Conservation (phyloP, 768 basidiomycete species). For the Mycena latifolia region DNA sequence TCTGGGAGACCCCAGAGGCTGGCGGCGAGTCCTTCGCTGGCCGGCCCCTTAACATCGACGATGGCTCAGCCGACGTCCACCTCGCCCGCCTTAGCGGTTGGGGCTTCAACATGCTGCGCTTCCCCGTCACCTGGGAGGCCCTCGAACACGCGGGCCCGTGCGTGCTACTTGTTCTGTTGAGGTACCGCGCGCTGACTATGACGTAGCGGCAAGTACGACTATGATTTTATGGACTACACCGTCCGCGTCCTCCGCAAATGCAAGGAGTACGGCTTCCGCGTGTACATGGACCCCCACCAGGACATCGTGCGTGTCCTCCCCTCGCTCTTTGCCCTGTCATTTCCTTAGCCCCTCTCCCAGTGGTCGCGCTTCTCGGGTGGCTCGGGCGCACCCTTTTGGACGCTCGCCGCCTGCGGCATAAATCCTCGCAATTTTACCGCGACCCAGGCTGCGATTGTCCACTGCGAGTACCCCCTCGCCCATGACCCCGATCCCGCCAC, state of each 20-base stretch:
- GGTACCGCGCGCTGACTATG: conserved; percentile 18
- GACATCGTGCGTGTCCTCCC: conserved; percentile 76
- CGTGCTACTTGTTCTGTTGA: conserved; percentile 53
- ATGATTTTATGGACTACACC: conserved; percentile 93
- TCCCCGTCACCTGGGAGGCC: conserved; percentile 94
- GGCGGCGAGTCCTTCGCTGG: conserved; percentile 81
- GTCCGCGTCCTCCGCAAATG: conserved; percentile 90
- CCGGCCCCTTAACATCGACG: conserved; percentile 85
- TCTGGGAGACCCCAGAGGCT: conserved; percentile 85
- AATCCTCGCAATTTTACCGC: conserved; percentile 87
- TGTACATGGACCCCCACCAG: conserved; percentile 97
- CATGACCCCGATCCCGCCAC: conserved; percentile 74
- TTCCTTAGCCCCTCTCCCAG: conserved; percentile 51
- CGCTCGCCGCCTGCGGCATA: conserved; percentile 89
- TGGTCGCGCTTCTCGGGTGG: conserved; percentile 98
- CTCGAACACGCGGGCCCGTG: conserved; percentile 96
- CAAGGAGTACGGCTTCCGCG: conserved; percentile 91
- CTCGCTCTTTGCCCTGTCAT: not conserved
- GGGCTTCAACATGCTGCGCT: conserved; percentile 93
- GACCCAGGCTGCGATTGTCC: conserved; percentile 88
- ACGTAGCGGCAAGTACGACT: conserved; percentile 87
- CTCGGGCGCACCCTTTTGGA: conserved; percentile 96
- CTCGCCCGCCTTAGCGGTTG: conserved; percentile 87
- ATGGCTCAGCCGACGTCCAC: conserved; percentile 88
- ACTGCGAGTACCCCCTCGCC: conserved; percentile 86